These are phyloP conservation scores for Penicillium manginii DNA, from an alignment of 495 filamentous ascomycete genomes.

Conservation along the genomic window DNA sequence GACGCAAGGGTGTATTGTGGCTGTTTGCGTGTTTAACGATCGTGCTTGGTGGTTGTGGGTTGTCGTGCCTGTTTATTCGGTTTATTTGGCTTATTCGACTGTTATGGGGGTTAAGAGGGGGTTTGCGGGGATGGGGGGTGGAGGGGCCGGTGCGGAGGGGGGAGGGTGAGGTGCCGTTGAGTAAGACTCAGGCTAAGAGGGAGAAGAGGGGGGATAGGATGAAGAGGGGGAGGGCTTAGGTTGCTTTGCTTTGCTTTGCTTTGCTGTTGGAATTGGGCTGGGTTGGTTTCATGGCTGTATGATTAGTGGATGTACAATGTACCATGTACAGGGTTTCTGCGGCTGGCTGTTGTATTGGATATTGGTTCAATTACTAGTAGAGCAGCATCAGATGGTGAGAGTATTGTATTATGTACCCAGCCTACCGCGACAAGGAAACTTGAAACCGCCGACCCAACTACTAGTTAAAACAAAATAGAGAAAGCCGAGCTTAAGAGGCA, in stretches of 20 bases:
- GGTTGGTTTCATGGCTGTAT: too few relatives aligned
- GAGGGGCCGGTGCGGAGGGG: conserved; percentile 22
- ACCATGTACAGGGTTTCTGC: too few relatives aligned
- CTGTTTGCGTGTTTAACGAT: conserved; percentile 71
- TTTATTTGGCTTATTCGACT: conserved; percentile 67
- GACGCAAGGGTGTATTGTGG: conserved; percentile 71
- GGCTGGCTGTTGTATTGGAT: too few relatives aligned
- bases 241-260: neutral
- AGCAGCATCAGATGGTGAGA: too few relatives aligned
- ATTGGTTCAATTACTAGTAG: too few relatives aligned
- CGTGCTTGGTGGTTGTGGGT: conserved; percentile 76
- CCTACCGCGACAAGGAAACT: too few relatives aligned
- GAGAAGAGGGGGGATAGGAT: conserved; percentile 56
- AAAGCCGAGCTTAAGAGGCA: neutral
- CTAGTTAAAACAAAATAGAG: too few relatives aligned
- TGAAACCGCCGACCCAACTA: too few relatives aligned
- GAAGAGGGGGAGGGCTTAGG: neutral
- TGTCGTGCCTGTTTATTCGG: conserved; percentile 70
- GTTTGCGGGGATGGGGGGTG: conserved; percentile 60
- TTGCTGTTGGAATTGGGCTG: too few relatives aligned
- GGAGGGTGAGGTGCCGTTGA: conserved; percentile 37
- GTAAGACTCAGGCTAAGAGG: conserved; percentile 66
- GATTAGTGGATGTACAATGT: too few relatives aligned
- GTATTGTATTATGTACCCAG: too few relatives aligned
- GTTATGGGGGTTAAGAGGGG: conserved; percentile 67